Conservation (phyloP, 106 monocot species). For the Acorus gramineus region DNA sequence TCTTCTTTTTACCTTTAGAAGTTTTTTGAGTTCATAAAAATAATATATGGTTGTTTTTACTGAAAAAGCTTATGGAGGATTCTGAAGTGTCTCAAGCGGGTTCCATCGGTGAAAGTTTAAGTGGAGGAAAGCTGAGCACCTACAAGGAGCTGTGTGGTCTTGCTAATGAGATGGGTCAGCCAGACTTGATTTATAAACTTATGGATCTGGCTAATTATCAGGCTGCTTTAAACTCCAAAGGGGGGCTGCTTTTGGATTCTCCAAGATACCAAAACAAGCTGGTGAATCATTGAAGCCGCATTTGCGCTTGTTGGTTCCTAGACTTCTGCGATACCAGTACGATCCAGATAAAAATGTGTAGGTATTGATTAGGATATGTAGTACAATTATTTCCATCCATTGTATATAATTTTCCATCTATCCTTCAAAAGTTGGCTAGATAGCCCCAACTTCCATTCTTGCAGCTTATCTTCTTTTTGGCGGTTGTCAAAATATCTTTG, state of each 20-base stretch:
- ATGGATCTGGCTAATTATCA: conserved; percentile 99
- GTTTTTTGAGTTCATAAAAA: neutral
- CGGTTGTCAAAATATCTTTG: too few relatives aligned
- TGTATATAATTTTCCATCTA: neutral
- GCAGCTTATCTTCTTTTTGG: too few relatives aligned
- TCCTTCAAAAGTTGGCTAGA: neutral
- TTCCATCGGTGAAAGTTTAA: conserved; percentile 57
- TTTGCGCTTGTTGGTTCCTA: conserved; percentile 63
- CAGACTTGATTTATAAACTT: conserved; percentile 92
- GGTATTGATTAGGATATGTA: conserved; percentile 27
- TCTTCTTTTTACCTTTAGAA: conserved; percentile 10
- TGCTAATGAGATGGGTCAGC: conserved; percentile 99
- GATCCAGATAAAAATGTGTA: conserved; percentile 99
- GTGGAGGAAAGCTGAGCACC: conserved; percentile 84
- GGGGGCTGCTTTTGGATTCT: conserved; percentile 98
- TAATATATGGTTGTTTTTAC: too few relatives aligned
- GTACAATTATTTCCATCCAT: neutral
- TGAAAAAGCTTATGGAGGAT: conserved; percentile 61
- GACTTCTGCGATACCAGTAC: conserved; percentile 87
- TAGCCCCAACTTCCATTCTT: too few relatives aligned
- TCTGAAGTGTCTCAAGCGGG: conserved; percentile 99
- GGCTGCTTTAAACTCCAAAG: conserved; percentile 90
- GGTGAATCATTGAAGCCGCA: conserved; percentile 89
- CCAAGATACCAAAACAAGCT: conserved; percentile 95
- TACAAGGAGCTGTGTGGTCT: conserved; percentile 95